Base-by-base conservation (phyloP, 129 eudicot genomes). In the Tagetes erecta region DNA sequence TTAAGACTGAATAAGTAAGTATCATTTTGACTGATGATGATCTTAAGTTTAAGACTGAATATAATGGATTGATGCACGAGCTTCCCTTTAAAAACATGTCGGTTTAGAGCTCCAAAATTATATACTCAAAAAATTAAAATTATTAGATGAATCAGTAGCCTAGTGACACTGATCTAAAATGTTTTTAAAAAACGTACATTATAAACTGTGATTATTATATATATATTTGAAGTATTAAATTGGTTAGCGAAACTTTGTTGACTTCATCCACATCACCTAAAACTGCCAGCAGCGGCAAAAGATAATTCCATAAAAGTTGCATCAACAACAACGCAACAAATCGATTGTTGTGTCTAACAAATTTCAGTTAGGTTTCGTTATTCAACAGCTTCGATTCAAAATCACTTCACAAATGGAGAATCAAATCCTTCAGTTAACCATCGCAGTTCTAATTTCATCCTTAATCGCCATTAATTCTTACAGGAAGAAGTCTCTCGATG, bases 401-500 rank as follows among this genome's bases (percentile, higher is more conserved):
- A 34, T 58, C 55, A 41, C 8, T 59, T 64, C 52, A 76, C 47
- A 55, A 79, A 92, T 92, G 97, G 91, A 74, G 8, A 52, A 72
- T 68, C 42, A 42, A 36, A 40, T 67, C 80, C 20, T 77, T 34
- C 91, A 93, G 72, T 70, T 84, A 5, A 10, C 78, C 3, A 70
- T 86, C 40, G 96, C 92, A 1, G 81, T 78, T 27, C 2, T 87
- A 38, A 39, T 85, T 5, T 88, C 98, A 36, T 75, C 80, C 2
- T 72, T 79, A 30, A 86, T 94, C 59, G 89, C 97, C 20, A 8
- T 74, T 51, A 80, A 89, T 66, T 71, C 99, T 5, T 94, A 88
- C 85, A 70, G 81, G 67, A 86, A 75, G 77, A 85, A 80, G 55
- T 94, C 99, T 66, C 96, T 91, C 8, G 85, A 91, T 80, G 78